These are phyloP conservation scores for Annulohypoxylon stygium DNA, from an alignment of 495 filamentous ascomycete genomes.

Conservation along the genomic window DNA sequence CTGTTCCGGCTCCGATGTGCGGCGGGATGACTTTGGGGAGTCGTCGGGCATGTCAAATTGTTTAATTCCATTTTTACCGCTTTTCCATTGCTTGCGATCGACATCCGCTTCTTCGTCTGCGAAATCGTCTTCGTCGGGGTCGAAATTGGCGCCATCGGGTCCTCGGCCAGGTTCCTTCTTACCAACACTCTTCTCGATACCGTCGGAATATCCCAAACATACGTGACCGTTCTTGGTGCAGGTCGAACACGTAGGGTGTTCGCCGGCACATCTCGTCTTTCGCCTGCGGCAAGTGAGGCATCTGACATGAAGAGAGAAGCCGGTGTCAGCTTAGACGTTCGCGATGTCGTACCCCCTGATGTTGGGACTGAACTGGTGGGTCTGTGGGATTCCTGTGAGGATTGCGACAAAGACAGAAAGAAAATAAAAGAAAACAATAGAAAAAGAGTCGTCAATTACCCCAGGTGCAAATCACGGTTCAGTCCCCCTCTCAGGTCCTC, in stretches of 20 bases:
- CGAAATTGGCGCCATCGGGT: conserved; percentile 33
- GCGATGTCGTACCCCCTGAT: conserved; percentile 38
- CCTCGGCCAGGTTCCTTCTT: conserved; percentile 51
- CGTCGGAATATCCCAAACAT: conserved; percentile 76
- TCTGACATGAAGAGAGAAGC: conserved; percentile 56
- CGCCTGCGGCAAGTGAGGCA: conserved; percentile 84
- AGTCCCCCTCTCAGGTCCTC: conserved; percentile 34
- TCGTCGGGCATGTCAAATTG: conserved; percentile 40
- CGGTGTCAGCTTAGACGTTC: conserved; percentile 32
- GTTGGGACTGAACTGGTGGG: conserved; percentile 50
- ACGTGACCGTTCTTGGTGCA: conserved; percentile 80
- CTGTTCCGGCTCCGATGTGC: conserved; percentile 42
- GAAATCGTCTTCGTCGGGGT: conserved; percentile 49
- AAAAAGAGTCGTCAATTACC: conserved; percentile 44
- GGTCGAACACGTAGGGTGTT: conserved; percentile 79
- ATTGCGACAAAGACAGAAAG: conserved; percentile 32
- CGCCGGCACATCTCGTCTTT: conserved; percentile 86
- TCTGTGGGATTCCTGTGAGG: conserved; percentile 42
- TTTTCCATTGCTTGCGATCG: conserved; percentile 54
- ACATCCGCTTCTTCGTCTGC: conserved; percentile 53
- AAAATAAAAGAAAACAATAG: conserved; percentile 33
- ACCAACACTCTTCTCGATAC: conserved; percentile 58
- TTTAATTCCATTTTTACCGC: conserved; percentile 37
- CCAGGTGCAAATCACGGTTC: conserved; percentile 26
- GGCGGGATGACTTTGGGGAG: conserved; percentile 35